These are phyloP conservation scores for Monilinia laxa DNA, from an alignment of 2,329 filamentous ascomycete genomes.

Conservation along the genomic window DNA sequence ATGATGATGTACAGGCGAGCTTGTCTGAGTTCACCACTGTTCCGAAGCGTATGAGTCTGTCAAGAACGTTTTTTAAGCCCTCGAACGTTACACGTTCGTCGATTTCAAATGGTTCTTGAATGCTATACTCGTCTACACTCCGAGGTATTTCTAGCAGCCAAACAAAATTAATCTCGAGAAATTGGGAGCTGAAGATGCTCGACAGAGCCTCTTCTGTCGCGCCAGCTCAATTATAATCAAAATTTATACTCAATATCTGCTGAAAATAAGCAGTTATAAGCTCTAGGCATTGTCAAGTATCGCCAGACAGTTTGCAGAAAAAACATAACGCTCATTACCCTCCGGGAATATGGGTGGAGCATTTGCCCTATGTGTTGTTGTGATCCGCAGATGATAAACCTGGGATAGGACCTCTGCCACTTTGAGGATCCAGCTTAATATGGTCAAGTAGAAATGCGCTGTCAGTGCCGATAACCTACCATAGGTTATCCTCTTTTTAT, in stretches of 20 bases:
- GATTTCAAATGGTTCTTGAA: not conserved
- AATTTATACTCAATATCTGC: too few relatives aligned
- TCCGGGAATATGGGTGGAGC: not conserved
- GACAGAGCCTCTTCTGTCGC: not conserved
- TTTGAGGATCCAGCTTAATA: not conserved
- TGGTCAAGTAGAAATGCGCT: constrained; percentile 3
- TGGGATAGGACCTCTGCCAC: not conserved
- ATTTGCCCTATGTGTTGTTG: not conserved
- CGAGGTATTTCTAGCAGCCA: not conserved
- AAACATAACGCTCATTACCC: not conserved
- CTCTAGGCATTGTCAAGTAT: not conserved
- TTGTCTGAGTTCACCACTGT: not conserved
- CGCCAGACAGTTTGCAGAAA: not conserved
- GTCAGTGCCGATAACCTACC: not conserved
- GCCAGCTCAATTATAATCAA: not conserved
- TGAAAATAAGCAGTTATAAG: constrained; percentile 8
- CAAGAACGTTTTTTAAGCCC: not conserved
- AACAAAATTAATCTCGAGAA: not conserved
- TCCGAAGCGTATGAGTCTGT: not conserved
- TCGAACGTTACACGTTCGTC: not conserved
- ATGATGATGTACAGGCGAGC: not conserved
- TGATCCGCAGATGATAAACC: not conserved
- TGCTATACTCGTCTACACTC: not conserved
- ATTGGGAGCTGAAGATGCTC: not conserved
- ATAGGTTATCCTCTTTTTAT: not conserved